These are phyloP conservation scores for Endoconidiophora laricicola DNA, from an alignment of 2,329 filamentous ascomycete species.

Conservation along the genomic window DNA sequence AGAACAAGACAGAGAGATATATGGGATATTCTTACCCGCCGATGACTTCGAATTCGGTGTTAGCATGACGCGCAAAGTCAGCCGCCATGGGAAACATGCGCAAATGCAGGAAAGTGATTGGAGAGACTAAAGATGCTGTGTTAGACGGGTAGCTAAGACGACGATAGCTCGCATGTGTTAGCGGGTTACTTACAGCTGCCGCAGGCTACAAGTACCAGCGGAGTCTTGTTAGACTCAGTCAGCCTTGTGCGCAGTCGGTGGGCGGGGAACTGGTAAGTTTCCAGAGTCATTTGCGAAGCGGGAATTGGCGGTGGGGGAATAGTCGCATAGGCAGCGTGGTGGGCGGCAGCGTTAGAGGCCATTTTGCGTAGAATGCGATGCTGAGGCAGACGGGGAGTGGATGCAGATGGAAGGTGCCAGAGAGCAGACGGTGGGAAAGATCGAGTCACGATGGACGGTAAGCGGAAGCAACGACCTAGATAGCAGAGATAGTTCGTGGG, in stretches of 20 bases:
- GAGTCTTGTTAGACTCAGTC: conserved; percentile 37
- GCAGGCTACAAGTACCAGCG: conserved; percentile 52
- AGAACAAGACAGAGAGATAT: conserved; percentile 21
- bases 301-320: conserved; percentile 7
- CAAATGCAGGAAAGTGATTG: conserved; percentile 59
- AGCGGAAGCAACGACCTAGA: background rate
- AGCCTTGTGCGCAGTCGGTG: conserved; percentile 36
- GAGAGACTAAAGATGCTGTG: conserved; percentile 32
- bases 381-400: background rate
- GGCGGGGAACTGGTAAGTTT: conserved; percentile 42
- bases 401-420: background rate
- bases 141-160: background rate
- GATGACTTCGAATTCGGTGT: conserved; percentile 57
- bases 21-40: conserved; percentile 44
- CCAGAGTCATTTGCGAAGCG: conserved; percentile 19
- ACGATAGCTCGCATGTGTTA: background rate
- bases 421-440: background rate
- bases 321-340: conserved; percentile 3
- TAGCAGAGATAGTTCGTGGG: background rate
- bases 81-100: conserved; percentile 81
- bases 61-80: conserved; percentile 46
- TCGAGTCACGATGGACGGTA: background rate
- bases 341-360: conserved; percentile 3
- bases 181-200: conserved; percentile 32
- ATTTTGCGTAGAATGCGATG: conserved; percentile 1